Evolutionary conservation across 169 alveolate species (phyloP), one percentile per base, ranked within the genome.

Genomic region (Cryptosporidium tyzzeri): DNA sequence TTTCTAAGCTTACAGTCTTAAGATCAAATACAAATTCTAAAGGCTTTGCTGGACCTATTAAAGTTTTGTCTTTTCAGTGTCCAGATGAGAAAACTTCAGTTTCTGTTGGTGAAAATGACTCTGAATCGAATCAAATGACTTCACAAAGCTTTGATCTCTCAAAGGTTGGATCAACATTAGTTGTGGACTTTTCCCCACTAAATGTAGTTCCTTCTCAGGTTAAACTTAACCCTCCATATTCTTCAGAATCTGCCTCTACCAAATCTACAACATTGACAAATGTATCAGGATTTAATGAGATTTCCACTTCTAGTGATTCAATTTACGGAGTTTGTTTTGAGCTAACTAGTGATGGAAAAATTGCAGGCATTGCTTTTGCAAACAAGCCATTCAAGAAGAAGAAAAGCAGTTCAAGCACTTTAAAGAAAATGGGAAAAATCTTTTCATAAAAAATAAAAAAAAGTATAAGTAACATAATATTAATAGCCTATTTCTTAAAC

Each of bases 311-410:
- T 39, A 80, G 75, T 44, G 75, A 80, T 65, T 80, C 89, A 23
- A 80, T 80, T 45, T 80, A 80, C 26, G 89, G 80, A 23, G 75
- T 80, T 65, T 80, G 89, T 29, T 80, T 80, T 65, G 89, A 80
- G 31, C 67, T 80, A 23, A 80, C 89, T 6, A 80, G 80, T 62
- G 89, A 80, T 23, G 89, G 80, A 21, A 80, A 62, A 44, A 80
- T 80, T 61, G 89, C 89, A 41, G 89, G 89, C 33, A 80, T 80
- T 62, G 89, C 89, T n/a, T 80, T 80, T 59, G 89, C 89, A 18
- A 80, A 80, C 39, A 59, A 65, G 18, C 89, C 89, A 23, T 16
- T 23, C 33, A 65, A 65, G 18, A 65, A 62, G 70, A 62, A 33
- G 51, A 37, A 31, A 65, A 65, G 51, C 8, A n/a, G 67, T n/a